A percentile compares a stretch with the other conserved stretches of the same genome.
phyloP scores from a whole-genome alignment of 2,329 filamentous ascomycete genomes.

The Alternaria atra region DNA sequence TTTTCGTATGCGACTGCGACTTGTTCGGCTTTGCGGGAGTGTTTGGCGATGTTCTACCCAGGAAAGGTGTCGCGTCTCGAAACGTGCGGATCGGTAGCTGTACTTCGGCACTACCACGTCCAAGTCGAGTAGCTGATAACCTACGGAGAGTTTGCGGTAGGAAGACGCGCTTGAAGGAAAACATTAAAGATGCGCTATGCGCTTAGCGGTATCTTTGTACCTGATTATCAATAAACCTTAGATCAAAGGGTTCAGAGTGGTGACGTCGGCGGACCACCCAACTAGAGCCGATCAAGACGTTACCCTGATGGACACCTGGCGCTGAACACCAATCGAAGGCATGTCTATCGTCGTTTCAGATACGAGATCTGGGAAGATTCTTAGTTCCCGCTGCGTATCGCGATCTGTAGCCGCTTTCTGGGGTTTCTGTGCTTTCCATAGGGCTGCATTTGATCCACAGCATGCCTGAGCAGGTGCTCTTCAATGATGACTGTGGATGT shows the following conservation, averaged over 20 bases:
- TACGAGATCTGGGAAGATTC: constrained; percentile 26
- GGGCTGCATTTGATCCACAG: constrained; percentile 5
- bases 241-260: constrained; percentile 24
- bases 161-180: constrained; percentile 10
- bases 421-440: not conserved
- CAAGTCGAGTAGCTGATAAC: not conserved
- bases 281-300: constrained; percentile 27
- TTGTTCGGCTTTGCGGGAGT: constrained; percentile 7
- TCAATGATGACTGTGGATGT: not conserved
- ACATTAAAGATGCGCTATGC: constrained; percentile 18
- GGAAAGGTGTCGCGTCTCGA: constrained; percentile 23
- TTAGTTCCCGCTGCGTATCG: constrained; percentile 27
- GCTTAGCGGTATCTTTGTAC: constrained; percentile 17
- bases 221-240: constrained; percentile 9
- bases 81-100: constrained; percentile 7
- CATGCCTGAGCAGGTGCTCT: not conserved
- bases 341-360: constrained; percentile 24
- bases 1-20: constrained; percentile 1
- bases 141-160: constrained; percentile 1
- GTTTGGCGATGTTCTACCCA: constrained; percentile 12
- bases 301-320: constrained; percentile 30
- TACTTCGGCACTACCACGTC: not conserved
- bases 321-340: constrained; percentile 25
- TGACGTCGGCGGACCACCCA: constrained; percentile 34
- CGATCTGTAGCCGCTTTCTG: constrained; percentile 16